Percentiles rank a stretch among this genome's conserved stretches.
Conservation (phyloP, 2,329 filamentous ascomycete species). For the Didymella segeticola region DNA sequence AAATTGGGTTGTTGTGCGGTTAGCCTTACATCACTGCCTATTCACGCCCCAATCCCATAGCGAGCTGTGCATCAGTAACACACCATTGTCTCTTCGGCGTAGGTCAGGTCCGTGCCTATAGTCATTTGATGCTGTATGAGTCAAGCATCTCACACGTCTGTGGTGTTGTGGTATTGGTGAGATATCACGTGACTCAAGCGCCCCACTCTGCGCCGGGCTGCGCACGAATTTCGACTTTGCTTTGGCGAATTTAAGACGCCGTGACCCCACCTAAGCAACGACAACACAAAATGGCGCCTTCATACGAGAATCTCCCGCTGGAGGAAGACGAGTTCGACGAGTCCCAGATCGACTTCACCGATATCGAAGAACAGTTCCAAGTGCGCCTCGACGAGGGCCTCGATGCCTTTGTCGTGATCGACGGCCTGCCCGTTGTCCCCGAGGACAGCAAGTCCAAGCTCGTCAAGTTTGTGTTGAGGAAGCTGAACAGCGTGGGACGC, state of each 20-base stretch:
- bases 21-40: neutral
- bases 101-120: neutral
- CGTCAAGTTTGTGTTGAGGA: conserved; percentile 93
- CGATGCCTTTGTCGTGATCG: conserved; percentile 94
- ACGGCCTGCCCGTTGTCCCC: conserved; percentile 87
- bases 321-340: conserved; percentile 93
- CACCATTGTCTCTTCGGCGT: neutral
- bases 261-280: conserved; percentile 27
- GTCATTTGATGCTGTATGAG: neutral
- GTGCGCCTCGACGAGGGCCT: conserved; percentile 95
- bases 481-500: conserved; percentile 84
- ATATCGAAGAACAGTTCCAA: conserved; percentile 92
- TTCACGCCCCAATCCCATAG: neutral
- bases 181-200: conserved; percentile 2
- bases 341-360: conserved; percentile 93
- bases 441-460: conserved; percentile 94
- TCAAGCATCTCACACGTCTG: neutral
- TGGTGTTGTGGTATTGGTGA: neutral
- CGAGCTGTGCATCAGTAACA: neutral
- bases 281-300: conserved; percentile 78
- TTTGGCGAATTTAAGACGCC: conserved; percentile 22
- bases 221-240: conserved; percentile 35
- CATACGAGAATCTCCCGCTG: conserved; percentile 84
- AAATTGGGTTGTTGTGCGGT: neutral
- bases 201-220: conserved; percentile 14